Base-by-base conservation (phyloP, 2,329 filamentous ascomycete species). In the Cercospora zeina region DNA sequence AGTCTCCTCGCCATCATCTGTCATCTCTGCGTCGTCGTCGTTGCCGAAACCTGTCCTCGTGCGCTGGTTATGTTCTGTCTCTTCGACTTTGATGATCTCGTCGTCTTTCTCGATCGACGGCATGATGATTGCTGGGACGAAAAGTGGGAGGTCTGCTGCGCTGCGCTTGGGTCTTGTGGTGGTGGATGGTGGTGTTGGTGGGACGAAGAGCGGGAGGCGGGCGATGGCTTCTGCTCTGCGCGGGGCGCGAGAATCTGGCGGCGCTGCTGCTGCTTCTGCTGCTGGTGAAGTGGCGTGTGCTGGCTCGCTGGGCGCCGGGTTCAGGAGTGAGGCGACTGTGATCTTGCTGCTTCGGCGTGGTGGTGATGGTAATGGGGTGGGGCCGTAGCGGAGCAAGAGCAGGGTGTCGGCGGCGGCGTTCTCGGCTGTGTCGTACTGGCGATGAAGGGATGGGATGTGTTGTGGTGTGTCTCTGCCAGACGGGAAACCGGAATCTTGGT, bases 301-400 rank as follows among this genome's bases (percentile, higher is more conserved):
- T 21, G 36, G 14, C 54, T 36, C 13, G 7, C 19, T 31, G 2
- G 54, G 54, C 16, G 36, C 36, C 27, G 54, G 54, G 8, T 39
- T 56, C 16, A 56, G 24, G 34, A 56, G 54, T 30, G 54, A 56
- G 10, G 54, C 54, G 24, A 56, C 45, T 19, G 34, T 30, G 54
- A 56, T 56, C 49, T 53, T 53, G 49, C 30, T 53, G 30, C 4
- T 34, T 21, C 49, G 19, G 34, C 54, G 54, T 14, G 36, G 24
- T 19, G 54, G 36, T 27, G n/a, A 1, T 30, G 33, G 47, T 27
- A 45, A 45, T 53, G 37, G 42, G 54, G 10, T 19, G 14, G 42
- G 42, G 42, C 21, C 42, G 21, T 56, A 33, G 54, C 54, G 24
- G 34, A 56, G 54, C 21, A 45, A 8, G 3, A 56, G 36, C 6